Percentiles rank a stretch among this genome's conserved stretches.
Conservation (phyloP, 805 yeast genomes). For the Wickerhamiella cacticola region DNA sequence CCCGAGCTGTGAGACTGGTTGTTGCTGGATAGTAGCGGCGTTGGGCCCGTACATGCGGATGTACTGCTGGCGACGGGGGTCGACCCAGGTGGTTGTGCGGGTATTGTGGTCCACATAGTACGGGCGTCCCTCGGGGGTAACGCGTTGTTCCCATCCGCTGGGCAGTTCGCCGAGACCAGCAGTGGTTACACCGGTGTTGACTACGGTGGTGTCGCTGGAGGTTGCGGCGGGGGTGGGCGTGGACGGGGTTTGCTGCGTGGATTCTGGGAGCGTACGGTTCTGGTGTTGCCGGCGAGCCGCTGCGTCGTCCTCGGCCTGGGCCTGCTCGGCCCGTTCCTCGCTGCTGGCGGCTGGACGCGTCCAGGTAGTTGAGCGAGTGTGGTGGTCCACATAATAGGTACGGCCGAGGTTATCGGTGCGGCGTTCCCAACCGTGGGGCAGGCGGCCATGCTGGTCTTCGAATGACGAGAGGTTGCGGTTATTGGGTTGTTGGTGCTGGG, state of each 20-base stretch:
- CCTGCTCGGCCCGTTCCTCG: slow-evolving; percentile 55
- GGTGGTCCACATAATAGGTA: slow-evolving; percentile 95
- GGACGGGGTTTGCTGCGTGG: slow-evolving; percentile 3
- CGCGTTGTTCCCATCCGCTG: slow-evolving; percentile 97
- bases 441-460: slow-evolving; percentile 91
- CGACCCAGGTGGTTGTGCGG: slow-evolving; percentile 99
- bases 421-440: slow-evolving; percentile 99
- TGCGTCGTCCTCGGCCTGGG: slow-evolving; percentile 53
- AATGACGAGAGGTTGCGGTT: slow-evolving; percentile 74
- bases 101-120: slow-evolving; percentile 98
- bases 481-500: slow-evolving; percentile 18
- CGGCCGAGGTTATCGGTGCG: slow-evolving; percentile 96
- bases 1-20: slow-evolving; percentile 93
- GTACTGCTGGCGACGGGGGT: slow-evolving; percentile 97
- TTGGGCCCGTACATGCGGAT: slow-evolving; percentile 79
- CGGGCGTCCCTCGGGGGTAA: slow-evolving; percentile 96
- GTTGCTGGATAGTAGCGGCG: slow-evolving; percentile 89
- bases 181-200: slow-evolving; percentile 77
- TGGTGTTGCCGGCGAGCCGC: slow-evolving; percentile 85
- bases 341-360: slow-evolving; percentile 79
- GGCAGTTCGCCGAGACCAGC: slow-evolving; percentile 96
- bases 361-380: slow-evolving; percentile 98
- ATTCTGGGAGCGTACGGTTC: slow-evolving; percentile 76
- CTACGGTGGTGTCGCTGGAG: slow-evolving; percentile 32
- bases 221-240: not conserved